Conservation (phyloP, 2,329 filamentous ascomycete species). For the Metarhizium sp. region DNA sequence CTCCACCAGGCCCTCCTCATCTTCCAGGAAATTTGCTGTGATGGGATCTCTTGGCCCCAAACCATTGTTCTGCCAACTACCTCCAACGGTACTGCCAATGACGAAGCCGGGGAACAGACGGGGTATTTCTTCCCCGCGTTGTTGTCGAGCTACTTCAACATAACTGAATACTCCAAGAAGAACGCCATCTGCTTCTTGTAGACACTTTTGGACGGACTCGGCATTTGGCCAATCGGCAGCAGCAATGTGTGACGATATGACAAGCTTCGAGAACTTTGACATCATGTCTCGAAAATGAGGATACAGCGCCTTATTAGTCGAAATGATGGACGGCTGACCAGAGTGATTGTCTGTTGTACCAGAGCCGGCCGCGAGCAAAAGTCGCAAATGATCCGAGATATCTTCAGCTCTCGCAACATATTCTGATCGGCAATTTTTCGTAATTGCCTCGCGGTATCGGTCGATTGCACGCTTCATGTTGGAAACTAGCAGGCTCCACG, state of each 20-base stretch:
- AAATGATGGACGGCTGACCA: constrained; percentile 97
- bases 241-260: constrained; percentile 95
- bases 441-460: constrained; percentile 82
- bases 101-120: constrained; percentile 92
- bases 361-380: constrained; percentile 90
- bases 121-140: constrained; percentile 85
- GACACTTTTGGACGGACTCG: constrained; percentile 88
- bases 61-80: constrained; percentile 76
- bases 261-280: constrained; percentile 98
- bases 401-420: constrained; percentile 95
- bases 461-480: constrained; percentile 92
- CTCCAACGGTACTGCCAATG: constrained; percentile 71
- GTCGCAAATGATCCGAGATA: constrained; percentile 89
- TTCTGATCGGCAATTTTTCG: constrained; percentile 71
- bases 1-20: constrained; percentile 63
- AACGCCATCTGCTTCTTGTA: constrained; percentile 96
- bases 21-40: constrained; percentile 77
- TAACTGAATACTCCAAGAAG: constrained; percentile 91
- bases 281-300: constrained; percentile 99
- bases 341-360: constrained; percentile 98
- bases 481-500: constrained; percentile 81
- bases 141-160: constrained; percentile 88
- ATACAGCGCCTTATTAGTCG: constrained; percentile 92
- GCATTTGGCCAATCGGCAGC: constrained; percentile 91
- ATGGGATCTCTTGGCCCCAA: constrained; percentile 58